These are phyloP conservation scores for Casuarina cunninghamiana DNA, from an alignment of 306 rosid genomes.

Conservation along the genomic window DNA sequence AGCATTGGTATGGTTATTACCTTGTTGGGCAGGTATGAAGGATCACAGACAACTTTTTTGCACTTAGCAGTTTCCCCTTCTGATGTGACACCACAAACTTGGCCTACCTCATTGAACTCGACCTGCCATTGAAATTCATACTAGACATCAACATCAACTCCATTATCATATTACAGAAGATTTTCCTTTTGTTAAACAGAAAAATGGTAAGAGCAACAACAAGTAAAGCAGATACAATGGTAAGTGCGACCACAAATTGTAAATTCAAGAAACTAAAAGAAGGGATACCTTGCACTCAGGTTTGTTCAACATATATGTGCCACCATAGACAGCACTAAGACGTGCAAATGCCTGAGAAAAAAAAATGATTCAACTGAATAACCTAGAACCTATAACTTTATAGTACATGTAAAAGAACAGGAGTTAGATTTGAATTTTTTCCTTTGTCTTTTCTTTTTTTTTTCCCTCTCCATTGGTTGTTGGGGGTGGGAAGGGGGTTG, in stretches of 20 bases:
- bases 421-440: not conserved
- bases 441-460: not conserved
- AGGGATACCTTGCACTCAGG: slow-evolving; percentile 91
- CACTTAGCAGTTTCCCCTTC: slow-evolving; percentile 98
- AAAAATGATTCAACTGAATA: not conserved
- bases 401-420: slow-evolving; percentile 11
- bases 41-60: slow-evolving; percentile 95
- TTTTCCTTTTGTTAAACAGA: slow-evolving; percentile 16
- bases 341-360: slow-evolving; percentile 84
- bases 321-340: slow-evolving; percentile 98
- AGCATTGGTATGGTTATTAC: slow-evolving; percentile 33
- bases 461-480: too few relatives aligned
- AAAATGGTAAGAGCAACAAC: slow-evolving; percentile 10
- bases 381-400: slow-evolving; percentile 12
- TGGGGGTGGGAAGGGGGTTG: not conserved
- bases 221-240: not conserved
- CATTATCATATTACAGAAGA: not conserved
- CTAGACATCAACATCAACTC: slow-evolving; percentile 1
- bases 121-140: slow-evolving; percentile 59
- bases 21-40: slow-evolving; percentile 90
- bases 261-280: not conserved
- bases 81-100: slow-evolving; percentile 90
- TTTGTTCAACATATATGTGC: slow-evolving; percentile 94
- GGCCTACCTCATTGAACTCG: slow-evolving; percentile 82
- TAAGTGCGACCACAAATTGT: not conserved